These are phyloP conservation scores for Neurospora crassa DNA, from an alignment of 2,329 filamentous ascomycete species.

Conservation along the genomic window DNA sequence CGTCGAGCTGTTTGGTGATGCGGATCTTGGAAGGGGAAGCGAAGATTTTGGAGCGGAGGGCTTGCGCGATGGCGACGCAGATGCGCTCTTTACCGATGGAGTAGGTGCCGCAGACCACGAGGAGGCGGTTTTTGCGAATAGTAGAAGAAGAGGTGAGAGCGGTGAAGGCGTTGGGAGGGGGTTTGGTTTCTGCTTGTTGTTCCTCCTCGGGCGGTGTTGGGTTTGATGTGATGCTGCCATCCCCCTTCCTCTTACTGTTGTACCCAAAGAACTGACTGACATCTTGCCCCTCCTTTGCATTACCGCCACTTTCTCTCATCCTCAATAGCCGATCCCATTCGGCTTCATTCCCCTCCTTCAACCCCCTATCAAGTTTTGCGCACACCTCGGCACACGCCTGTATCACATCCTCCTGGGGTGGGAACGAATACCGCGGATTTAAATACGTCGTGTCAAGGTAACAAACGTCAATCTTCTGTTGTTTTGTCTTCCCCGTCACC, in stretches of 20 bases:
- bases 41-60: constrained; percentile 80
- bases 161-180: constrained; percentile 16
- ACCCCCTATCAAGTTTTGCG: constrained; percentile 33
- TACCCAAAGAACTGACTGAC: constrained; percentile 43
- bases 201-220: constrained; percentile 11
- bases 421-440: constrained; percentile 91
- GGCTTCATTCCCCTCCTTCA: constrained; percentile 30
- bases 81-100: constrained; percentile 97
- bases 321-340: constrained; percentile 36
- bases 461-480: constrained; percentile 89
- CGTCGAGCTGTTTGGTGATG: constrained; percentile 76
- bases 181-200: constrained; percentile 18
- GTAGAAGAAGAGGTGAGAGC: constrained; percentile 9
- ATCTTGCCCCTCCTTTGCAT: constrained; percentile 27
- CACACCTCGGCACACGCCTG: constrained; percentile 81
- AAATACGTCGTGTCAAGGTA: constrained; percentile 97
- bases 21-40: constrained; percentile 74
- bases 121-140: constrained; percentile 48
- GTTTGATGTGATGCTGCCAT: constrained; percentile 11
- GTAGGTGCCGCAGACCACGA: constrained; percentile 93
- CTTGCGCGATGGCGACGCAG: constrained; percentile 82
- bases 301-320: constrained; percentile 16
- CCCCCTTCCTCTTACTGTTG: constrained; percentile 12
- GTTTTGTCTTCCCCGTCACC: constrained; percentile 58
- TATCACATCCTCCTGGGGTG: constrained; percentile 80